A percentile compares a stretch with the other conserved stretches of the same genome.
Conservation (phyloP, 176 grass and related monocot species). For the Rhynchospora breviuscula region DNA sequence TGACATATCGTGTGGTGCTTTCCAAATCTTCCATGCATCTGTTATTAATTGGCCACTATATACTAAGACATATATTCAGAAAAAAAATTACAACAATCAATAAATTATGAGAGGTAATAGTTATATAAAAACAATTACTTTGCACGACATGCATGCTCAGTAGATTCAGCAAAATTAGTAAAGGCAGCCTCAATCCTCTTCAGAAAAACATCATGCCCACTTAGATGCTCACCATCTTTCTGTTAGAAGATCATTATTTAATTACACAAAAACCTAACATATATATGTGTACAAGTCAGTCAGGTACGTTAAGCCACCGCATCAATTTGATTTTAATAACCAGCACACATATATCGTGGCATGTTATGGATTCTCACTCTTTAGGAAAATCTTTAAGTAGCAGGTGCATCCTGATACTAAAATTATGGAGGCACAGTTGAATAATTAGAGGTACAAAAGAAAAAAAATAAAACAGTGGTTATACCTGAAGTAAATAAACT, state of each 20-base stretch:
- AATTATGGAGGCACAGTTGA: not conserved
- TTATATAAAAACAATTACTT: conserved; percentile 47
- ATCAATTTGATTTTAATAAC: not conserved
- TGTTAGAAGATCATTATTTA: conserved; percentile 39
- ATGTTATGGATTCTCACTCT: not conserved
- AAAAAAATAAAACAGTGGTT: conserved; percentile 9
- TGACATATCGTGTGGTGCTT: conserved; percentile 93
- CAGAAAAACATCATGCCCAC: conserved; percentile 75
- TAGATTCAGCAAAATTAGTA: conserved; percentile 72
- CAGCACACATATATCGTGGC: not conserved
- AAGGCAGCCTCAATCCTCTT: conserved; percentile 69
- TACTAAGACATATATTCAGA: not conserved
- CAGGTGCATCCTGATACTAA: not conserved
- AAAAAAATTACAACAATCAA: conserved; percentile 26
- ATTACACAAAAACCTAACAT: conserved; percentile 14
- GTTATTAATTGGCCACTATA: conserved; percentile 9
- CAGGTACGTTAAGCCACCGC: not conserved
- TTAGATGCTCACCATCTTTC: conserved; percentile 81
- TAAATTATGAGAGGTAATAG: not conserved
- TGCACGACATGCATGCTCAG: conserved; percentile 63
- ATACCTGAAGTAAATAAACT: conserved; percentile 73
- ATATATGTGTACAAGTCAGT: not conserved
- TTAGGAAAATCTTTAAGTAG: not conserved
- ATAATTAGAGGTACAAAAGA: conserved; percentile 2
- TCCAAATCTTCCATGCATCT: conserved; percentile 95